A percentile compares a stretch with the other conserved stretches of the same genome.
phyloP scores from a whole-genome alignment of 2,329 filamentous ascomycete genomes.

The Neopestalotiopsis rosae region DNA sequence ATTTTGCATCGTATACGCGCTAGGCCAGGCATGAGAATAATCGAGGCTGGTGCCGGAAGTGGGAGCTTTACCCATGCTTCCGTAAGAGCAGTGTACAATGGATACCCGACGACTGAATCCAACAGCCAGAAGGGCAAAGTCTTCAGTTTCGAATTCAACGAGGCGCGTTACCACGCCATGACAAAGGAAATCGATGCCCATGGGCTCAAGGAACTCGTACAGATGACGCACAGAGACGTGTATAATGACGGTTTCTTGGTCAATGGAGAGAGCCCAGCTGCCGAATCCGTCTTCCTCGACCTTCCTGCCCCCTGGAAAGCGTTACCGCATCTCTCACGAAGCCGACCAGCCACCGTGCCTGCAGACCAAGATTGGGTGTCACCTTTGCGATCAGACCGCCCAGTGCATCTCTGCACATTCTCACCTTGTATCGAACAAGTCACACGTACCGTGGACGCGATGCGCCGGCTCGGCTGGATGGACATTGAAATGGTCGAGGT shows the following conservation, averaged over 20 bases:
- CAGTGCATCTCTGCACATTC: slow-evolving; percentile 88
- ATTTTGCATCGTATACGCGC: slow-evolving; percentile 78
- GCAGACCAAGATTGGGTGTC: slow-evolving; percentile 53
- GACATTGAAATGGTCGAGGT: slow-evolving; percentile 95
- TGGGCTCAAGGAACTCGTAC: slow-evolving; percentile 67
- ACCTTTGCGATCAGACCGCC: slow-evolving; percentile 72
- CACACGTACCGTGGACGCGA: slow-evolving; percentile 78
- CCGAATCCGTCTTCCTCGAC: slow-evolving; percentile 78
- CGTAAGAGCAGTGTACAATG: slow-evolving; percentile 76
- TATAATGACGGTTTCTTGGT: slow-evolving; percentile 77
- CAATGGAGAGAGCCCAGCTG: slow-evolving; percentile 62
- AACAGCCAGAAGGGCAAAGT: slow-evolving; percentile 66
- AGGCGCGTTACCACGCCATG: slow-evolving; percentile 73
- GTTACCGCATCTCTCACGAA: slow-evolving; percentile 74
- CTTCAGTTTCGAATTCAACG: slow-evolving; percentile 84
- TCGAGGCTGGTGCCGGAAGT: slow-evolving; percentile 83
- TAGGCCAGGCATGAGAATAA: slow-evolving; percentile 73
- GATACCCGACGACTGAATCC: slow-evolving; percentile 59
- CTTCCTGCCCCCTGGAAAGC: slow-evolving; percentile 83
- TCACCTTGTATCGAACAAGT: slow-evolving; percentile 98
- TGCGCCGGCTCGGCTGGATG: slow-evolving; percentile 85
- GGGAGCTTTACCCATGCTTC: slow-evolving; percentile 85
- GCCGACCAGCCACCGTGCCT: slow-evolving; percentile 35
- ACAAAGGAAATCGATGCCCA: slow-evolving; percentile 73
- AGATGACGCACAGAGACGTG: slow-evolving; percentile 79